Evolutionary conservation across 2,329 filamentous ascomycete genomes (phyloP), one percentile per base, ranked within the genome.

Genomic region (Dactylellina drechsleri): DNA sequence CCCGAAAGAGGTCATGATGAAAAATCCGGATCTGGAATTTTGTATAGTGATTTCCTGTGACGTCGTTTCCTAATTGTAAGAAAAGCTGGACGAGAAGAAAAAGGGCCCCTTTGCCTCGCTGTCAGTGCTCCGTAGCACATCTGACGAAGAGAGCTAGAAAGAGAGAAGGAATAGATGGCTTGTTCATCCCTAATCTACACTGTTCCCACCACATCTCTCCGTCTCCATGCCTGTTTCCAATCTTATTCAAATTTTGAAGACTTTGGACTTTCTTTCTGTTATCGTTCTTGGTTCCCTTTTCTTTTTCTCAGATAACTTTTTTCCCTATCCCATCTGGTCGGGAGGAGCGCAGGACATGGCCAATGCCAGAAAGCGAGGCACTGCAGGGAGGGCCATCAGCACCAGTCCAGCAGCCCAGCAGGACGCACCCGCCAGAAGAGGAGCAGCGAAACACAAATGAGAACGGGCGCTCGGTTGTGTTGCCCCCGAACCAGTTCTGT

Each of bases 311-410:
- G n/a, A 6, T 23, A 20, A 18, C 23, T 54, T 61, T 61, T 23
- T 54, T 54, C 49, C 47, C 54, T 23, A 31, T 49, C 45, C 41
- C n/a, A 16, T 62, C 40, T 45, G 23, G 4, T 26, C 47, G 50
- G 66, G 67, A 72, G 67, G 67, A 72, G 67, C 60, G 67, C 67
- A 45, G 67, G 67, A 31, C 53, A 26, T 40, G 13, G 53, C 36
- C 5, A 5, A 23, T 23, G 23, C 23, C 23, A 23, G 23, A 23
- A 23, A 23, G 23, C 31, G 47, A 52, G 20, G 20, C 15, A 18
- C 15, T 13, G 20, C n/a, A 23, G 47, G 47, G 47, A 23, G 47
- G 47, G 47, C 47, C 10, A 20, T 5, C 16, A 23, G 18, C 12
- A 36, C 47, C 47, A 52, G 20, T 8, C 47, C n/a, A 52, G 16